Evolutionary conservation across 768 basidiomycete species (phyloP).

Genomic region (Suillus subaureus): DNA sequence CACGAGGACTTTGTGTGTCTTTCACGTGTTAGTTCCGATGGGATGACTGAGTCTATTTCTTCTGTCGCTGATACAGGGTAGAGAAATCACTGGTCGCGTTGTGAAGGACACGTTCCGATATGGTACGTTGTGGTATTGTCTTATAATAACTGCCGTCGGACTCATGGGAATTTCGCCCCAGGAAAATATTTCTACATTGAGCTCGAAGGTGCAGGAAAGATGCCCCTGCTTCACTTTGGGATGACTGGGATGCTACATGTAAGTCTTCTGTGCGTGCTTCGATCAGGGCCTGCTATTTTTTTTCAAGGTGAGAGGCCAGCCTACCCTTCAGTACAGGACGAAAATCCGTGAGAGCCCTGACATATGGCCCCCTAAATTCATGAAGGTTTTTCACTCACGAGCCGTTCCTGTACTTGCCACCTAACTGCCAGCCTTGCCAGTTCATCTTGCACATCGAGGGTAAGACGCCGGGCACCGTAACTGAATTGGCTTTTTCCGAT

Average conservation of each 20-base stretch:
- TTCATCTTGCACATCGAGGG: constrained; percentile 65
- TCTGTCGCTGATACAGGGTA: constrained; percentile 40
- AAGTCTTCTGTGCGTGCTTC: constrained; percentile 3
- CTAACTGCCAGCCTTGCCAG: constrained; percentile 31
- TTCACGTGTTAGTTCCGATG: background rate
- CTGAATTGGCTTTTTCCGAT: constrained; percentile 71
- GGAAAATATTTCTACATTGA: constrained; percentile 71
- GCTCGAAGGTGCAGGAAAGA: constrained; percentile 58
- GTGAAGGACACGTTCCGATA: constrained; percentile 53
- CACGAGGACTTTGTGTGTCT: constrained; percentile 62
- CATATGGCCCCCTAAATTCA: constrained; percentile 67
- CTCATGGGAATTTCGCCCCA: constrained; percentile 21
- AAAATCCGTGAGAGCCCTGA: constrained; percentile 41
- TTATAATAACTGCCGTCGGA: background rate
- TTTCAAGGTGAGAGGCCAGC: constrained; percentile 48
- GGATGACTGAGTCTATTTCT: constrained; percentile 15
- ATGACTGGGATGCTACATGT: constrained; percentile 88
- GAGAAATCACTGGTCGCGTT: constrained; percentile 52
- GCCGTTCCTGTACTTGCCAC: background rate
- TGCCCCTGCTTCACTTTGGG: constrained; percentile 78
- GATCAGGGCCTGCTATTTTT: background rate
- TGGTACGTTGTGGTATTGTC: constrained; percentile 36
- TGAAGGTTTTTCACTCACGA: constrained; percentile 47
- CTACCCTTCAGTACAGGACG: constrained; percentile 52
- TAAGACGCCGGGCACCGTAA: constrained; percentile 35